phyloP scores from a whole-genome alignment of 164 flowering plant species.

The Cinnamomum micranthum region DNA sequence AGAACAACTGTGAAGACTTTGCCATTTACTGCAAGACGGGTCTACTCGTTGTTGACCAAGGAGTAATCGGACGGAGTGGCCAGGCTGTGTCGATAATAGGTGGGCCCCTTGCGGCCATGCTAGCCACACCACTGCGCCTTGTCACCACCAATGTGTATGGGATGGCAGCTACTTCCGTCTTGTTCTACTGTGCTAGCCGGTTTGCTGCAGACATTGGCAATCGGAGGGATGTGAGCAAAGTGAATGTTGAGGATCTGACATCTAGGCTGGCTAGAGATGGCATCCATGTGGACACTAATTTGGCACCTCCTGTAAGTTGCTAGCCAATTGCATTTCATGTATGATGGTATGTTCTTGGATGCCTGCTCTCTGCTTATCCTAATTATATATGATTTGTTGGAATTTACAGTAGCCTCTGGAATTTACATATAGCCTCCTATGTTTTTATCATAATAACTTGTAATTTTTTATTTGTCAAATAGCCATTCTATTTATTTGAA shows the following conservation, averaged over 20 bases:
- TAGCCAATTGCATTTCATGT: background rate
- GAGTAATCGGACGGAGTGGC: constrained; percentile 35
- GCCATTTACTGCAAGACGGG: constrained; percentile 47
- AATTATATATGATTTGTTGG: too few species aligned
- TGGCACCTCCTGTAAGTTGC: background rate
- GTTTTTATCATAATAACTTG: too few species aligned
- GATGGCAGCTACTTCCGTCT: constrained; percentile 21
- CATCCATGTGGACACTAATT: constrained; percentile 7
- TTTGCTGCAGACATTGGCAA: constrained; percentile 39
- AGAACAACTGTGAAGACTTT: constrained; percentile 46
- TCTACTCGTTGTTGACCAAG: constrained; percentile 20
- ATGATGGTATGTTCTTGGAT: too few species aligned
- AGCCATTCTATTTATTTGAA: too few species aligned
- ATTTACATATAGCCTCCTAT: too few species aligned
- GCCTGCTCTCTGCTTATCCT: too few species aligned
- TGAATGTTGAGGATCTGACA: constrained; percentile 34
- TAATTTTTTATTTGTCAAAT: too few species aligned
- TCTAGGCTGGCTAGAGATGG: constrained; percentile 19
- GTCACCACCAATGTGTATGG: constrained; percentile 30
- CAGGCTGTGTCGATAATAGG: constrained; percentile 31
- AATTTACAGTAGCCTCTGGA: too few species aligned
- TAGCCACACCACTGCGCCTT: constrained; percentile 24
- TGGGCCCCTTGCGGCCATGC: constrained; percentile 33
- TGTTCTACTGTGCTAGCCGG: constrained; percentile 29
- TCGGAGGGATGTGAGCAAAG: constrained; percentile 28